A percentile compares a stretch with the other conserved stretches of the same genome.
Evolutionary conservation across 768 basidiomycete species (phyloP).

Genomic region (Tubosaeta sp.): DNA sequence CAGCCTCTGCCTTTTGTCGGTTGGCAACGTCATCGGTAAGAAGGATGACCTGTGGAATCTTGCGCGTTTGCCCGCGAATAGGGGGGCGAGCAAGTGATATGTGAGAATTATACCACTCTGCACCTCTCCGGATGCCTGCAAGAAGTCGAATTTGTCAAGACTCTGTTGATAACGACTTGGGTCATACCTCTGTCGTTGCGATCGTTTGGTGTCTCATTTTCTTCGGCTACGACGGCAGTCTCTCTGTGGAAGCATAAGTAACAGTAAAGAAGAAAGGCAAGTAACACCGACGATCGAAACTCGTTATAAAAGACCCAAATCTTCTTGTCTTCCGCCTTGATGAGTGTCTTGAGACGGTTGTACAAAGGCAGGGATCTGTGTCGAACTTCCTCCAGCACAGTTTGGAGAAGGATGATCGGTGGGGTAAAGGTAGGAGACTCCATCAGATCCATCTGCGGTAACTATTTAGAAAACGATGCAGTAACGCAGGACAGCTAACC

Average conservation of each 20-base stretch:
- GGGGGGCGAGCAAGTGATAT: constrained; percentile 50
- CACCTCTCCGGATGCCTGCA: constrained; percentile 84
- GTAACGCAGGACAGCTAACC: constrained; percentile 28
- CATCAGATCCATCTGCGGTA: constrained; percentile 83
- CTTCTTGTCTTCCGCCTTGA: constrained; percentile 81
- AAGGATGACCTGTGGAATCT: constrained; percentile 64
- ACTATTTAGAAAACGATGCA: constrained; percentile 1
- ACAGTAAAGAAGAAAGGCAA: background rate
- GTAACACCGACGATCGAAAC: constrained; percentile 62
- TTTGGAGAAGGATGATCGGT: constrained; percentile 89
- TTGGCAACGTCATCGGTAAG: constrained; percentile 90
- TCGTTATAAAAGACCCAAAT: constrained; percentile 88
- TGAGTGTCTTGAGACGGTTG: constrained; percentile 83
- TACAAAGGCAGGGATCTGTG: constrained; percentile 91
- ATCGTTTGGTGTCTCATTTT: constrained; percentile 86
- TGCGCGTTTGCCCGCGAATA: constrained; percentile 45
- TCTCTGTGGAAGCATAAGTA: constrained; percentile 44
- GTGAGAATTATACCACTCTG: constrained; percentile 84
- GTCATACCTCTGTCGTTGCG: constrained; percentile 82
- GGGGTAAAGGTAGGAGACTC: constrained; percentile 70
- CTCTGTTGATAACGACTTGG: background rate
- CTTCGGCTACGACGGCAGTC: constrained; percentile 73
- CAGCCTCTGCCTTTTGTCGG: constrained; percentile 64
- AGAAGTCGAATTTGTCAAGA: background rate
- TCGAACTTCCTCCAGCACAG: constrained; percentile 93